Percentiles rank a stretch among this genome's conserved stretches.
Evolutionary conservation across 2,329 filamentous ascomycete species (phyloP).

Genomic region (Geosmithia morbida): DNA sequence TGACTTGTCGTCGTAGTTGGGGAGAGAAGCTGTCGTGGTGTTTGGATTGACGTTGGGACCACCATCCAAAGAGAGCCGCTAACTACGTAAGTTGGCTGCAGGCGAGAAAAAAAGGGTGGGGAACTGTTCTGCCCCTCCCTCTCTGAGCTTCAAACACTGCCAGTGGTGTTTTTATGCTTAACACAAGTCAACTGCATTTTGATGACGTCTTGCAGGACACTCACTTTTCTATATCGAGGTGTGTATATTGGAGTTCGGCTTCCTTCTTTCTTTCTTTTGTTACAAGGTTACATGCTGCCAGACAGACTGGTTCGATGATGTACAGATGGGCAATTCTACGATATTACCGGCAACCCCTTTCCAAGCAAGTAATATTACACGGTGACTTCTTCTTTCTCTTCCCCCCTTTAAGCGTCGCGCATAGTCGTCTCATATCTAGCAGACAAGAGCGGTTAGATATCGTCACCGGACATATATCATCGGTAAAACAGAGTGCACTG

Average conservation of each 20-base stretch:
- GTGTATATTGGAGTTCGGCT: neutral
- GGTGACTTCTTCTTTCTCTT: neutral
- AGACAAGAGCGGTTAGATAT: slow-evolving; percentile 14
- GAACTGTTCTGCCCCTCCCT: neutral
- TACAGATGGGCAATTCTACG: neutral
- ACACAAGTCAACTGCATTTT: no score
- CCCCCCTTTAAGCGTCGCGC: slow-evolving; percentile 22
- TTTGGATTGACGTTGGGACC: neutral
- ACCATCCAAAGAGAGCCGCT: neutral
- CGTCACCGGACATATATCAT: neutral
- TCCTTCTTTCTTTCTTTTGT: neutral
- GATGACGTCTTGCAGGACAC: no score
- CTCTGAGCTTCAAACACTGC: neutral
- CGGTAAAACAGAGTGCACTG: slow-evolving; percentile 1
- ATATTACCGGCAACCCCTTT: neutral
- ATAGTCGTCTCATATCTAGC: slow-evolving; percentile 48
- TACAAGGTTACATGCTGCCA: neutral
- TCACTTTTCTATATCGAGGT: no score
- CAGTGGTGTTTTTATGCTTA: neutral
- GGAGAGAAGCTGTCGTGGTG: neutral
- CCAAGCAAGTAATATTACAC: neutral
- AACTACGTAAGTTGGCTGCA: neutral
- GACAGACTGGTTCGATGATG: neutral
- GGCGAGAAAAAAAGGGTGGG: neutral
- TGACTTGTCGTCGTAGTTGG: neutral